These are phyloP conservation scores for Graphium sp. DNA, from an alignment of 2,329 filamentous ascomycete genomes.

Conservation along the genomic window DNA sequence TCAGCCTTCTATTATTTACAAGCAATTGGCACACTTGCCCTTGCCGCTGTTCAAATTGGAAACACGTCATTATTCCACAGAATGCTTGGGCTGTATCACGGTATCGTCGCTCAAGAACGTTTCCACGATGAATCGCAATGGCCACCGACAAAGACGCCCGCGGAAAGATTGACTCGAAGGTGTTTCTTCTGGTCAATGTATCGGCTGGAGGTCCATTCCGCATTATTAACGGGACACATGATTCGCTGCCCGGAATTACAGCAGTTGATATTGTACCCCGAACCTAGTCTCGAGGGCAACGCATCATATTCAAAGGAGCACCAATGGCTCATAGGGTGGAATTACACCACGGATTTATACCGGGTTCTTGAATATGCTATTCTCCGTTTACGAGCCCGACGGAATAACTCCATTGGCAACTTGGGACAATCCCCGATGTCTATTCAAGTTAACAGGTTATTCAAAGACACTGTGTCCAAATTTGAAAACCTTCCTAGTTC, in stretches of 20 bases:
- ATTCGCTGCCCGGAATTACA: conserved; percentile 10
- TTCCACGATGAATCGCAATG: conserved; percentile 37
- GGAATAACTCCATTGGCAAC: too few relatives aligned
- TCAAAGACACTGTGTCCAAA: too few relatives aligned
- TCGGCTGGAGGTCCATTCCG: conserved; percentile 34
- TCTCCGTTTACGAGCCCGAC: conserved; percentile 9
- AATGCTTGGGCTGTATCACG: conserved; percentile 33
- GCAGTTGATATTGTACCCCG: conserved; percentile 9
- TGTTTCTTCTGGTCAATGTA: conserved; percentile 38
- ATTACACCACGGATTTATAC: conserved; percentile 39
- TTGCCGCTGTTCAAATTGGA: conserved; percentile 32
- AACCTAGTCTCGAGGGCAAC: conserved; percentile 1
- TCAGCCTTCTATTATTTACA: conserved; percentile 21
- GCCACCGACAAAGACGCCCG: conserved; percentile 22
- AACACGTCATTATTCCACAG: conserved; percentile 27
- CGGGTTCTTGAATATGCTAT: conserved; percentile 33
- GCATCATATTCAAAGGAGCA: conserved; percentile 5
- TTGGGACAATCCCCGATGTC: too few relatives aligned
- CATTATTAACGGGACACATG: conserved; percentile 27
- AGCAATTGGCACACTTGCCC: conserved; percentile 27
- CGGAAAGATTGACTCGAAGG: conserved; percentile 15
- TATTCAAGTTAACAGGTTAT: too few relatives aligned
- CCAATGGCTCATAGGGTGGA: conserved; percentile 37
- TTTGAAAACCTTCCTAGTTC: too few relatives aligned
- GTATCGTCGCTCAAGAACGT: conserved; percentile 25